Evolutionary conservation across 2,329 filamentous ascomycete species (phyloP).

Genomic region (Apiospora marii): DNA sequence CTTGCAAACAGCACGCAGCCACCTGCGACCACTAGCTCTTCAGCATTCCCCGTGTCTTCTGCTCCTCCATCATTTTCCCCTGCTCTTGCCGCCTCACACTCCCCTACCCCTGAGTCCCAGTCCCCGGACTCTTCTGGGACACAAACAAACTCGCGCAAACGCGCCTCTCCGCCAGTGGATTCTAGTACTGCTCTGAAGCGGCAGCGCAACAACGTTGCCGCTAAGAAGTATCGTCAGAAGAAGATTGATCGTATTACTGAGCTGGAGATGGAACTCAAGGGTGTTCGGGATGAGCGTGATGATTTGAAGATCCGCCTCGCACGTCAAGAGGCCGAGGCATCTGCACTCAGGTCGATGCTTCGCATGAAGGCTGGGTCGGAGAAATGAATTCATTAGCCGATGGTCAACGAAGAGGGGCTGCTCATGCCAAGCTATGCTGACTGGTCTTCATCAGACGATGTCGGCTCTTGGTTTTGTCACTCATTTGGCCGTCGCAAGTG

Average conservation of each 20-base stretch:
- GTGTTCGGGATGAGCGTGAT: conserved; percentile 68
- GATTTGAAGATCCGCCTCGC: conserved; percentile 69
- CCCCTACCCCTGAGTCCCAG: conserved; percentile 2
- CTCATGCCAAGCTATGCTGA: background rate
- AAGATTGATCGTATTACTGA: conserved; percentile 70
- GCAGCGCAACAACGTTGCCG: conserved; percentile 74
- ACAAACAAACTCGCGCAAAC: conserved; percentile 25
- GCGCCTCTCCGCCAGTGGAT: conserved; percentile 38
- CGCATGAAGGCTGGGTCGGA: conserved; percentile 37
- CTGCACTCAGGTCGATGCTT: conserved; percentile 64
- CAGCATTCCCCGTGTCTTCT: conserved; percentile 22
- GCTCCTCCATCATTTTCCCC: conserved; percentile 2
- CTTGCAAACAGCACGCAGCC: conserved; percentile 9
- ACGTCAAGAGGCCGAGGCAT: conserved; percentile 70
- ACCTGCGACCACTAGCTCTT: conserved; percentile 22
- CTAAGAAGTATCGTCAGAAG: conserved; percentile 75
- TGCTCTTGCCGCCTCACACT: background rate
- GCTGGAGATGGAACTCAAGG: conserved; percentile 66
- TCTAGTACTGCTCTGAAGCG: conserved; percentile 59
- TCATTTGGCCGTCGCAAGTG: conserved; percentile 15
- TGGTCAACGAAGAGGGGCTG: background rate
- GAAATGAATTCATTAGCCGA: conserved; percentile 8
- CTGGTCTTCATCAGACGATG: conserved; percentile 16
- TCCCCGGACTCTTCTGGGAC: conserved; percentile 20
- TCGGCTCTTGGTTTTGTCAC: conserved; percentile 5